Conservation (phyloP, 306 rosid species). For the Sphenostylis stenocarpa region DNA sequence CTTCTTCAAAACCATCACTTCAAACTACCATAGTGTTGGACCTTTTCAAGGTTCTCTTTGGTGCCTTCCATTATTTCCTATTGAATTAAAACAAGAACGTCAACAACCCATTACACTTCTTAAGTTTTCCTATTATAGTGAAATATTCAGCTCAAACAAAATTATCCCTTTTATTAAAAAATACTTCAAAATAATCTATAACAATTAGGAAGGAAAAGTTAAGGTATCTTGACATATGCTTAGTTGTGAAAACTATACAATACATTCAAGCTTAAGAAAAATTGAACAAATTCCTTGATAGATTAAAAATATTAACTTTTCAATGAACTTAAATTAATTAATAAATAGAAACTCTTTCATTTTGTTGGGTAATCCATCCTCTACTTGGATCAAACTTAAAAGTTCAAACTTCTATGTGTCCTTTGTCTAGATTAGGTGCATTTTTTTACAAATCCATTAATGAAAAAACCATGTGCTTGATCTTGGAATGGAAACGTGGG, state of each 20-base stretch:
- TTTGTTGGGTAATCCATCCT: neutral
- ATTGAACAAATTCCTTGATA: no score
- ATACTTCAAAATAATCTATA: no score
- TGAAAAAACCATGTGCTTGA: neutral
- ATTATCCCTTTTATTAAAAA: no score
- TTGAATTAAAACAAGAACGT: neutral
- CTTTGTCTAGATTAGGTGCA: neutral
- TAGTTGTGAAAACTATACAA: no score
- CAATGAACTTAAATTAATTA: no score
- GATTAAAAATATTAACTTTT: no score
- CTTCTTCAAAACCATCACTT: slow-evolving; percentile 27
- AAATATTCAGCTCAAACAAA: neutral
- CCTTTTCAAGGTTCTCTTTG: neutral
- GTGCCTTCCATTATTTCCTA: neutral
- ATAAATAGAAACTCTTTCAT: no score
- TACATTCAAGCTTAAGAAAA: no score
- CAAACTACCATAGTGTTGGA: slow-evolving; percentile 1
- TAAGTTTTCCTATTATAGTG: no score
- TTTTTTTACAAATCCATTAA: neutral
- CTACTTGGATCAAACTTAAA: no score
- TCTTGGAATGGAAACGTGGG: neutral
- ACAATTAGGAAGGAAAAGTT: no score
- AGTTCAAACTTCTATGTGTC: neutral
- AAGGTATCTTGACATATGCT: no score
- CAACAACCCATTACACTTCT: neutral